A percentile compares a stretch with the other conserved stretches of the same genome.
Evolutionary conservation across 192 early-diverging fungal genomes (phyloP).

Genomic region (Coemansia asiatica): DNA sequence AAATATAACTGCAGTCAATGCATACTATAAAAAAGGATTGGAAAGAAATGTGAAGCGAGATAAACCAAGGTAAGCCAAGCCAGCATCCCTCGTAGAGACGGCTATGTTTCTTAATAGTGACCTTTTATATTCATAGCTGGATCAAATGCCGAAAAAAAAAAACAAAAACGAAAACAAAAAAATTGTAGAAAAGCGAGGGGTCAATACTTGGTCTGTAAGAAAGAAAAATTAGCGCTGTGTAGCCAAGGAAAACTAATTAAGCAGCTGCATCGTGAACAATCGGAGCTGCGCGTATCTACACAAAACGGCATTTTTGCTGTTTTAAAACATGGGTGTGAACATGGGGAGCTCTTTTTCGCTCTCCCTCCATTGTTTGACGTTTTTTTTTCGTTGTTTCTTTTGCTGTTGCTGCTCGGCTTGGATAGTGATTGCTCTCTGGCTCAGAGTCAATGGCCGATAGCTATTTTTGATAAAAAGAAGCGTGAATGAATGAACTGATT

Average conservation of each 20-base stretch:
- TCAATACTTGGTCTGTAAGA: not conserved
- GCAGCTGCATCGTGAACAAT: not conserved
- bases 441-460: not conserved
- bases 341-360: not conserved
- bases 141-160: not conserved
- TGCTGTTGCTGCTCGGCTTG: not conserved
- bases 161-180: not conserved
- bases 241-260: not conserved
- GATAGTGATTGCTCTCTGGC: not conserved
- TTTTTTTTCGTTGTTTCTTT: not conserved
- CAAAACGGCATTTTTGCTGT: not conserved
- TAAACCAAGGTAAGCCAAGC: not conserved
- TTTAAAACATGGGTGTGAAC: not conserved
- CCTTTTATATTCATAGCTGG: not conserved
- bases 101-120: not conserved
- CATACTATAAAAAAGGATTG: not conserved
- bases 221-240: not conserved
- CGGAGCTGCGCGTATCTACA: not conserved
- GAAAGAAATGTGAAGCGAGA: not conserved
- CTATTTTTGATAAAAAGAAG: not conserved
- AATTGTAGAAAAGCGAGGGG: not conserved
- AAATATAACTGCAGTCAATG: not conserved
- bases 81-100: not conserved
- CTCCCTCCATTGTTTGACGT: not conserved
- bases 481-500: not conserved